Evolutionary conservation across 2,329 filamentous ascomycete species (phyloP).

Genomic region (Graphilbum sp.): DNA sequence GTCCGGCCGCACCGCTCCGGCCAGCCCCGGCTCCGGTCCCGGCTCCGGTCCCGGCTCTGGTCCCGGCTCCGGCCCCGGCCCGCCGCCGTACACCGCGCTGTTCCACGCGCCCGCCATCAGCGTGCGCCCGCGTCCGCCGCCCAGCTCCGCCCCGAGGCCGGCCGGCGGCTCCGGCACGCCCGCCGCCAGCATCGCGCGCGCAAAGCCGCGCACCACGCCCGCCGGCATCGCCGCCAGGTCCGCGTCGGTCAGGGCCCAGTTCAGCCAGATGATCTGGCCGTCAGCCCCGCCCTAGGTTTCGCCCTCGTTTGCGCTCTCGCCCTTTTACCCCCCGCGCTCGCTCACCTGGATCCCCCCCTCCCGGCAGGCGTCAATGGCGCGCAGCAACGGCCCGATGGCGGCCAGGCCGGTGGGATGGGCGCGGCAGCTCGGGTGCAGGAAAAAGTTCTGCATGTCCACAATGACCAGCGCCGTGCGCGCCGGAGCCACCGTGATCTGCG

Average conservation of each 20-base stretch:
- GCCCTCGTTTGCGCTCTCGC: too few species aligned
- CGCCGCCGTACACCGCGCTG: conserved; percentile 26
- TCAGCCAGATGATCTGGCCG: conserved; percentile 21
- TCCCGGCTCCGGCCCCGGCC: too few species aligned
- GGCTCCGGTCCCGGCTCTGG: too few species aligned
- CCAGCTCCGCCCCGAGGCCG: conserved; percentile 31
- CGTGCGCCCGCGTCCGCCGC: conserved; percentile 23
- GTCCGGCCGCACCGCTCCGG: conserved; percentile 15
- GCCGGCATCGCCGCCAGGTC: conserved; percentile 35
- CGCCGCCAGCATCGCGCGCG: conserved; percentile 17
- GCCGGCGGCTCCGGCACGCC: not conserved
- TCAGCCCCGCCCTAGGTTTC: too few species aligned
- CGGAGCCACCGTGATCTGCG: conserved; percentile 35
- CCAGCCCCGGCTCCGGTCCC: too few species aligned
- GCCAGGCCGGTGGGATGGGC: conserved; percentile 23
- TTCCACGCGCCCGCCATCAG: conserved; percentile 42
- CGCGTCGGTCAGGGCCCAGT: conserved; percentile 38
- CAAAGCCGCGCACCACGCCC: conserved; percentile 29
- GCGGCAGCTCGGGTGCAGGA: conserved; percentile 25
- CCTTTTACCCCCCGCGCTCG: too few species aligned
- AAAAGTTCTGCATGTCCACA: conserved; percentile 39
- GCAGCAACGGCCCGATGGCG: conserved; percentile 22
- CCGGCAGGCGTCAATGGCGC: conserved; percentile 27
- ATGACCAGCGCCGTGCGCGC: conserved; percentile 17
- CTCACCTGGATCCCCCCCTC: conserved; percentile 31